Base-by-base conservation (phyloP, 2,329 filamentous ascomycete species). In the Microsporum ferrugineum region DNA sequence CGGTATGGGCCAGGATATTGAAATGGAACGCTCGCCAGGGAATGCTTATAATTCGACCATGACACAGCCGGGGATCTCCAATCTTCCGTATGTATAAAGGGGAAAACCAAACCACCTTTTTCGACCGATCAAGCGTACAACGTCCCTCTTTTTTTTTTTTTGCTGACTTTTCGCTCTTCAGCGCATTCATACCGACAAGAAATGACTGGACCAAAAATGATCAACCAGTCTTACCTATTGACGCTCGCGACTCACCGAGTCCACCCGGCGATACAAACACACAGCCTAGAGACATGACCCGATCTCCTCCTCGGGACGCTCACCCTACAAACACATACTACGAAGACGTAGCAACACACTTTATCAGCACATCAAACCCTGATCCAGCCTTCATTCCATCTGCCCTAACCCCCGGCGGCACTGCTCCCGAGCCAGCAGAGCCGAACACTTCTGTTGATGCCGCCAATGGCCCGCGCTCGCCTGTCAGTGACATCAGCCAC, bases 291-390 rank as follows among this genome's bases (percentile, higher is more conserved):
- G 27, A 68, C 70, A 66, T 23, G 64, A 67, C 63, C 72, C 49
- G 49, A 65, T 57, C 76, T 69, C 67, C 43, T 47, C 43, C 43
- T 5, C 7, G 43, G 17, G 43, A n/a, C 23, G 17, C 43, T 27
- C 71, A 57, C 27, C 79, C 80, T 8, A 64, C 64, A 17, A 73
- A 78, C 49, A 76, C 82, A 64, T 97, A 97, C 75, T 95, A 95
- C 70, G 94, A 97, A 79, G 92, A 97, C 71, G 84, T 96, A 10
- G 91, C 96, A 66, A 91, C 92, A 51, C 88, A 86, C 61, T 97
- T 96, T 69, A 88, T 85, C 38, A 81, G 84, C 61, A 65, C 68
- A 49, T 67, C 70, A 60, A 70, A 72, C 45, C 66, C 69, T 57
- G 66, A 64, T 62, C 59, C 63, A 3, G 39, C 58, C 7, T 58